Conservation (phyloP, 352 stramenopile genomes). For the Globisporangium apiculatum region DNA sequence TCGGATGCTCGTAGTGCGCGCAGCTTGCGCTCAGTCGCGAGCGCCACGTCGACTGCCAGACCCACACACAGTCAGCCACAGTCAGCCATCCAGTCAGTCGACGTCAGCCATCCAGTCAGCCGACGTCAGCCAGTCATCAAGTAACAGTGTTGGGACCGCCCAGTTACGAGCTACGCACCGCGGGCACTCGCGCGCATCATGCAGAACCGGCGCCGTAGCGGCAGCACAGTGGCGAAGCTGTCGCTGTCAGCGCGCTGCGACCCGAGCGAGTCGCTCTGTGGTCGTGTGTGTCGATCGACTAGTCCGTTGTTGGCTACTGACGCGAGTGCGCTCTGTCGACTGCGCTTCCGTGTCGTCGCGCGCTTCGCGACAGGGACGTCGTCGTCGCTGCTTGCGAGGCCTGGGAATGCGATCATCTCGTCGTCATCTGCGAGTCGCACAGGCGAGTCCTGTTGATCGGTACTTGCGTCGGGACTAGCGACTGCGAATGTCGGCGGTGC, state of each 20-base stretch:
- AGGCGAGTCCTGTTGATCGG: no score
- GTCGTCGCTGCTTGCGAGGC: slow-evolving; percentile 1
- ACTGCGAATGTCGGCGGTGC: no score
- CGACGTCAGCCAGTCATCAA: no score
- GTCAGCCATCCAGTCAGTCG: background rate
- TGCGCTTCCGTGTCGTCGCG: background rate
- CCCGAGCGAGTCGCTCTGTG: no score
- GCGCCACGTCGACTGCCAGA: slow-evolving; percentile 1
- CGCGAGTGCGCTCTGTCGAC: no score
- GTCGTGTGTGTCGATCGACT: background rate
- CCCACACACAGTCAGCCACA: no score
- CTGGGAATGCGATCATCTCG: slow-evolving; percentile 3
- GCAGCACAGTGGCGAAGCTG: slow-evolving; percentile 4
- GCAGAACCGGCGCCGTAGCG: slow-evolving; percentile 16
- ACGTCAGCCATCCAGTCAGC: background rate
- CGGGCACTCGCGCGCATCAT: slow-evolving; percentile 25
- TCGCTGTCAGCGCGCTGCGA: background rate
- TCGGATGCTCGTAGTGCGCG: background rate
- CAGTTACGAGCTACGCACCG: slow-evolving; percentile 12
- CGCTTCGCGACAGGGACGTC: background rate
- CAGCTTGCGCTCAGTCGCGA: slow-evolving; percentile 5
- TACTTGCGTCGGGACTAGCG: no score
- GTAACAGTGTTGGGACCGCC: no score
- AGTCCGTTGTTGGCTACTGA: background rate
- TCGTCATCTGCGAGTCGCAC: no score